Percentiles rank a stretch among this genome's conserved stretches.
phyloP scores from a whole-genome alignment of 306 rosid genomes.

The Casuarina cunninghamiana region DNA sequence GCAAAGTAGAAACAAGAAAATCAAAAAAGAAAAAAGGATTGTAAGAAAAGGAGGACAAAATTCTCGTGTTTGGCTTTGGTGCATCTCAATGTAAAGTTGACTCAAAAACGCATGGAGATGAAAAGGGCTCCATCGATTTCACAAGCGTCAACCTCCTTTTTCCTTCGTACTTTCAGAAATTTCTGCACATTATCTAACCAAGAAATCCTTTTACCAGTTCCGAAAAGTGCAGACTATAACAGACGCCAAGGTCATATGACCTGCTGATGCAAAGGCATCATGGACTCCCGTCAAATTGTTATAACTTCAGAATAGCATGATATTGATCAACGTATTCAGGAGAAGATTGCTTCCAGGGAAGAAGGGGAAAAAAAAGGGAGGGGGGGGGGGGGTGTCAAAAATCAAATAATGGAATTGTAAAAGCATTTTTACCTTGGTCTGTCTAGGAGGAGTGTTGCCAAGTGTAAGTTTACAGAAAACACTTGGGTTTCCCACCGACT shows the following conservation, averaged over 20 bases:
- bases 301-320: neutral
- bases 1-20: neutral
- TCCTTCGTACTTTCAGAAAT: neutral
- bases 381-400: no score
- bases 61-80: neutral
- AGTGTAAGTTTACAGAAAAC: conserved; percentile 92
- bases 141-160: neutral
- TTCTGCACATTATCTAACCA: neutral
- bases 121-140: neutral
- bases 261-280: neutral
- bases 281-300: neutral
- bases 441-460: conserved; percentile 83
- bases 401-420: neutral
- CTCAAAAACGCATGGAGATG: no score
- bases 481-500: conserved; percentile 97
- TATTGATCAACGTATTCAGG: neutral
- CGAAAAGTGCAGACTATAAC: neutral
- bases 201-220: neutral
- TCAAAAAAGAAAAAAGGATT: neutral
- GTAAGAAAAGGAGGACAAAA: neutral
- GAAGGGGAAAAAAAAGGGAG: neutral
- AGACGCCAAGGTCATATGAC: neutral
- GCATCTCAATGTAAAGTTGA: neutral
- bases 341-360: neutral
- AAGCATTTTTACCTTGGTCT: conserved; percentile 64